Percentiles rank a stretch among this genome's conserved stretches.
phyloP scores from a whole-genome alignment of 1,139 yeast species.

The Blastobotrys aristatus region DNA sequence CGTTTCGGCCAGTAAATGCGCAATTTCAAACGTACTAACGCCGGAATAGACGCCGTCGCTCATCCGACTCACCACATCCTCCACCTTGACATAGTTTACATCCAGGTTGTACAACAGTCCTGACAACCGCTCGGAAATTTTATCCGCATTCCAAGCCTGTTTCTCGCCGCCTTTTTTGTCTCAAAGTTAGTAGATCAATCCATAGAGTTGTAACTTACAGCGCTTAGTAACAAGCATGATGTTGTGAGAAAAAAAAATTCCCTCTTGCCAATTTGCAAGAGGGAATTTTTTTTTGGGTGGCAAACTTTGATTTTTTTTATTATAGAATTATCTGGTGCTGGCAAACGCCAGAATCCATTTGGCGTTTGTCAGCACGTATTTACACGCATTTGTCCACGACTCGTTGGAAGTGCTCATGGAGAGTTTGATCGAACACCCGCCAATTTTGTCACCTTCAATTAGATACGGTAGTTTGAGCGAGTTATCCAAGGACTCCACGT shows the following conservation, averaged over 20 bases:
- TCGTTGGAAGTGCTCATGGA: conserved; percentile 59
- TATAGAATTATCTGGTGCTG: conserved; percentile 18
- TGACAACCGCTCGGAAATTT: conserved; percentile 36
- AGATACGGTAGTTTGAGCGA: conserved; percentile 69
- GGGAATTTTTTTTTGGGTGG: neutral
- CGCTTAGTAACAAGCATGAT: conserved; percentile 54
- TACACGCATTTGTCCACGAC: conserved; percentile 91
- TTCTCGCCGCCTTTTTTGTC: conserved; percentile 55
- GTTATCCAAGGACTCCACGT: conserved; percentile 45
- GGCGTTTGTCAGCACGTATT: conserved; percentile 64
- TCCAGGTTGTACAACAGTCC: conserved; percentile 62
- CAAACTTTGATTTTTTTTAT: neutral
- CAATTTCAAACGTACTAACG: conserved; percentile 73
- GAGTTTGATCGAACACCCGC: conserved; percentile 69
- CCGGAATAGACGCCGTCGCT: conserved; percentile 77
- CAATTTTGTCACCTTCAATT: conserved; percentile 63
- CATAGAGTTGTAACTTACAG: conserved; percentile 34
- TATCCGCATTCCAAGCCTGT: conserved; percentile 76
- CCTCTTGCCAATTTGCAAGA: neutral
- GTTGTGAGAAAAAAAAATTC: neutral
- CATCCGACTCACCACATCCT: conserved; percentile 64
- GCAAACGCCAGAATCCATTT: conserved; percentile 41
- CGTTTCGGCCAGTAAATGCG: conserved; percentile 79
- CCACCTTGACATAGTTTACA: conserved; percentile 61
- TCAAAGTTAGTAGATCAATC: conserved; percentile 47